Evolutionary conservation across 352 stramenopile species (phyloP).

Genomic region (Nothophytophthora sp.): DNA sequence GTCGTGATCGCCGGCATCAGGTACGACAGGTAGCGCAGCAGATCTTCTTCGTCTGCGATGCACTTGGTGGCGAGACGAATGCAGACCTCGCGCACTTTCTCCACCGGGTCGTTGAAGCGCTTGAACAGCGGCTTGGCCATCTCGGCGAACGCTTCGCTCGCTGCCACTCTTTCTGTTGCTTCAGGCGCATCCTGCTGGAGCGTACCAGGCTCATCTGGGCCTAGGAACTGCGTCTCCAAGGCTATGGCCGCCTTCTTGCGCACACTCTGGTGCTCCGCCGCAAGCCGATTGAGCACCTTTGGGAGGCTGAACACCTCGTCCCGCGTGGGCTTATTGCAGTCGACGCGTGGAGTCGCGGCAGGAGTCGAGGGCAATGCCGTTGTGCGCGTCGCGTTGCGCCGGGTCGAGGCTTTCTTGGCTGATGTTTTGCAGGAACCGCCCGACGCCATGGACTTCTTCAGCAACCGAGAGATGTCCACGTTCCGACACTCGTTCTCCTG

Average conservation of each 20-base stretch:
- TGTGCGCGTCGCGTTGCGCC: not conserved
- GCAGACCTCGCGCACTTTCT: constrained; percentile 78
- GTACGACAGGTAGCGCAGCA: constrained; percentile 74
- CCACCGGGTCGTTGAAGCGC: constrained; percentile 80
- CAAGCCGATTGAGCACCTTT: constrained; percentile 60
- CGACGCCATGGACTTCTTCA: constrained; percentile 42
- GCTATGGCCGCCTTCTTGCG: constrained; percentile 63
- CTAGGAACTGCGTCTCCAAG: constrained; percentile 50
- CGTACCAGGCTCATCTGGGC: not conserved
- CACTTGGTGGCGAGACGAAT: constrained; percentile 54
- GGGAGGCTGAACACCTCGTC: constrained; percentile 39
- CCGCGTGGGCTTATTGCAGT: not conserved
- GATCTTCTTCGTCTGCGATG: constrained; percentile 47
- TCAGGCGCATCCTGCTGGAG: constrained; percentile 1
- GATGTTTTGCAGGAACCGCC: not conserved
- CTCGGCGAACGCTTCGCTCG: constrained; percentile 28
- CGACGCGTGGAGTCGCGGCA: not conserved
- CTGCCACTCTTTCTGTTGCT: not conserved
- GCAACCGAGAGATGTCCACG: constrained; percentile 29
- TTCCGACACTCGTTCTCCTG: constrained; percentile 23
- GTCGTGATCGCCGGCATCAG: constrained; percentile 67
- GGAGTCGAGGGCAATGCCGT: constrained; percentile 1
- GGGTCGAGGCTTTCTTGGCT: not conserved
- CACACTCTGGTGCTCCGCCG: constrained; percentile 43
- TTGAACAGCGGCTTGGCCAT: constrained; percentile 82